Conservation (phyloP, 148 eudicot genomes). For the Bassia scoparia region DNA sequence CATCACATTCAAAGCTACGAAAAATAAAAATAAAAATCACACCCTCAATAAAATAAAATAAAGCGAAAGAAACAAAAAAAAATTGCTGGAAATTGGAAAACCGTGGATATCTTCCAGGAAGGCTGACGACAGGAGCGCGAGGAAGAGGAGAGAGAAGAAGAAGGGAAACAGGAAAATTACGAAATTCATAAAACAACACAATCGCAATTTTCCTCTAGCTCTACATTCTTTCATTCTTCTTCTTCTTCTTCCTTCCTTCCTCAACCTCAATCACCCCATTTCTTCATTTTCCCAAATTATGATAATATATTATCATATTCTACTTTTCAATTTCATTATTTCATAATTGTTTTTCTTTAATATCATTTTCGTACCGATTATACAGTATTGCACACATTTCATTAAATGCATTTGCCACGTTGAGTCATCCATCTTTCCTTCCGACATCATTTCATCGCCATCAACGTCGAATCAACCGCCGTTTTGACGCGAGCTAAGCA, state of each 20-base stretch:
- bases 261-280: neutral
- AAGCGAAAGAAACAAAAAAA: neutral
- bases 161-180: neutral
- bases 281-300: neutral
- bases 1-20: no score
- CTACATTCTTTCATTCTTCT: neutral
- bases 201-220: no score
- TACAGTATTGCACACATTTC: neutral
- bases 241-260: neutral
- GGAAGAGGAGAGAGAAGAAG: neutral
- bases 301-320: neutral
- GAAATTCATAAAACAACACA: neutral
- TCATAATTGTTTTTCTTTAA: neutral
- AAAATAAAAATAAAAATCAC: no score
- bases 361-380: slow-evolving; percentile 13
- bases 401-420: slow-evolving; percentile 40
- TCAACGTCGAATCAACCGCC: slow-evolving; percentile 26
- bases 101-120: slow-evolving; percentile 20
- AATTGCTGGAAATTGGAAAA: neutral
- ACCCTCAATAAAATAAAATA: neutral
- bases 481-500: slow-evolving; percentile 37
- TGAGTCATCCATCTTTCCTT: slow-evolving; percentile 34
- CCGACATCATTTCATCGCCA: neutral
- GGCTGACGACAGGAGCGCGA: slow-evolving; percentile 3
- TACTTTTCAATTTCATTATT: neutral